Percentiles rank a stretch among this genome's conserved stretches.
phyloP scores from a whole-genome alignment of 768 basidiomycete species.

The Leccinum boreale region DNA sequence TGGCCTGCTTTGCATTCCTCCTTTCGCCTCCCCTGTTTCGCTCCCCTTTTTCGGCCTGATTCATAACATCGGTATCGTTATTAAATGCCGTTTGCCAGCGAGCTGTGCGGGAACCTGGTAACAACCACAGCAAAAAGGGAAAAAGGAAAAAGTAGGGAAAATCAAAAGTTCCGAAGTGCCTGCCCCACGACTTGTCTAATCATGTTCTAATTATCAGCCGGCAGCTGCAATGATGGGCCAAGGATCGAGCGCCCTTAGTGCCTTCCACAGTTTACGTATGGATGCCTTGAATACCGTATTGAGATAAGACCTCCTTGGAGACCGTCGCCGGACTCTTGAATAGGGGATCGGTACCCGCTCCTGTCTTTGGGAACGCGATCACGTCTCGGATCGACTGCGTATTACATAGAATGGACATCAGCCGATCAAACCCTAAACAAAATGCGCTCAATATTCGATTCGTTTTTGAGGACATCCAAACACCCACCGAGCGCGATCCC shows the following conservation, averaged over 20 bases:
- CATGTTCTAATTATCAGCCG: not conserved
- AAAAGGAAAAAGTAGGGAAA: not conserved
- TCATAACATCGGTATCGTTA: not conserved
- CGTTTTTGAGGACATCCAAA: constrained; percentile 9
- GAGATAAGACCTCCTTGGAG: constrained; percentile 46
- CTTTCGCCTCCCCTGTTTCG: not conserved
- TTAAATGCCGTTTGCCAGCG: not conserved
- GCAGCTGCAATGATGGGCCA: not conserved
- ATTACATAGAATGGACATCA: constrained; percentile 88
- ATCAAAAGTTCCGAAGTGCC: not conserved
- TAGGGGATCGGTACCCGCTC: constrained; percentile 77
- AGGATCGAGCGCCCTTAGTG: not conserved
- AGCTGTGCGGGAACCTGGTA: not conserved
- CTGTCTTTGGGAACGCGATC: constrained; percentile 94
- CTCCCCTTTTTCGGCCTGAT: not conserved
- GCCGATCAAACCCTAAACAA: constrained; percentile 79
- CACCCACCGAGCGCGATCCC: constrained; percentile 84
- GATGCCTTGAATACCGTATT: constrained; percentile 57
- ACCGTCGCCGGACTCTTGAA: constrained; percentile 83
- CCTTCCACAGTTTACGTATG: constrained; percentile 7
- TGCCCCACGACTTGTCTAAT: not conserved
- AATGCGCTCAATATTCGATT: constrained; percentile 4
- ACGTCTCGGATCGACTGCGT: constrained; percentile 90
- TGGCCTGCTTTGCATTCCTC: not conserved
- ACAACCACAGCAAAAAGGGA: not conserved